Base-by-base conservation (phyloP, 306 rosid species). In the Abrus pulchellus region DNA sequence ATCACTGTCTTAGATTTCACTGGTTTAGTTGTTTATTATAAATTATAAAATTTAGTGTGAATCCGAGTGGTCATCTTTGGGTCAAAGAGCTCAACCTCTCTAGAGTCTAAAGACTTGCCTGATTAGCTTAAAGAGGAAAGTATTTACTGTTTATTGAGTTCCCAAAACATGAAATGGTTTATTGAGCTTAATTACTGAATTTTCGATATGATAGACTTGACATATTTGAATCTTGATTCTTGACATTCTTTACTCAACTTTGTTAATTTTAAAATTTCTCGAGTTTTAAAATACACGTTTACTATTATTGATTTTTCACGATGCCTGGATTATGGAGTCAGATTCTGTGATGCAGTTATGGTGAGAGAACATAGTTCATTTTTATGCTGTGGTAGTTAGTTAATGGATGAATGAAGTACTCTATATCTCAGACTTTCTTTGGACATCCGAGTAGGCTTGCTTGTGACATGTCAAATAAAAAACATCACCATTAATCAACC, bases 361-460 rank as follows among this genome's bases (percentile, higher is more conserved):
- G 45, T 56, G 64, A 56, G 47, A 30, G 65, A 40, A 13, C 73
- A n/a, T 12, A 4, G 9, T 36, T 41, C 78, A 53, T 62, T 64
- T 20, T 60, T 75, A 81, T 76, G 74, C 20, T 60, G 77, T 28
- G 49, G 45, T 63, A 48, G 49, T 50, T 62, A n/a, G 49, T 27
- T 44, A 43, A 30, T 20, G 1, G 67, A 11, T 14, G 41, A 27
- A 45, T 50, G 44, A 27, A 68, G 40, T 61, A 61, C 64, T 33
- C 38, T 40, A 11, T 54, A 50, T 62, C 61, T 68, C 6, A 4
- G 50, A 68, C 52, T 44, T 36, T 27, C 20, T 49, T 60, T 33
- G 49, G 28, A 69, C 38, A 12, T 61, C 12, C 0, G 55, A 9
- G 73, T 44, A 14, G 48, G 40, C 20, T 56, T 40, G 20, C 77